A percentile compares a stretch with the other conserved stretches of the same genome.
Conservation (phyloP, 169 alveolate genomes). For the Cryptosporidium sp. region DNA sequence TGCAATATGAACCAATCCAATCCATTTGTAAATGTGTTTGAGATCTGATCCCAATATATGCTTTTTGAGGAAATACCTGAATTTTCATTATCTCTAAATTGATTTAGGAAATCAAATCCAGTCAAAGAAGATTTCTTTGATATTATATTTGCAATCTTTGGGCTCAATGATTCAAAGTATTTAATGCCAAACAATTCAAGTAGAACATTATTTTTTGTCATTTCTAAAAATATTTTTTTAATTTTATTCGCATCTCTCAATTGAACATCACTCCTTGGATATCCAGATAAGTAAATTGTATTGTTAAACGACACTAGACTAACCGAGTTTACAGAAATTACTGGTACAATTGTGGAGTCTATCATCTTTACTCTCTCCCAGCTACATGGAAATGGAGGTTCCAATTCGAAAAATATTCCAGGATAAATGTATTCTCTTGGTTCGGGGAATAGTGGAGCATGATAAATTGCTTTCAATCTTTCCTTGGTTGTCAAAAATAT, state of each 20-base stretch:
- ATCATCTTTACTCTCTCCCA: conserved; percentile 33
- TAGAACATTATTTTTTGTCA: not conserved
- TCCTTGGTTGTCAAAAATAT: conserved; percentile 4
- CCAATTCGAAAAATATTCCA: conserved; percentile 63
- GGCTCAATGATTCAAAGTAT: not conserved
- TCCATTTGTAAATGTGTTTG: conserved; percentile 53
- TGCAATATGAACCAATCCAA: conserved; percentile 43
- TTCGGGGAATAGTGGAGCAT: conserved; percentile 67
- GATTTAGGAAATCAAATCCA: conserved; percentile 9
- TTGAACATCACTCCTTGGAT: conserved; percentile 25
- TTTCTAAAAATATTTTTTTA: not conserved
- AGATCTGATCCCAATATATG: conserved; percentile 27
- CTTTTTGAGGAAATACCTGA: conserved; percentile 32
- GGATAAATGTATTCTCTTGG: conserved; percentile 48
- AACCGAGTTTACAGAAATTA: not conserved
- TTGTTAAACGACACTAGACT: not conserved
- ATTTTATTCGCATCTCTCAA: conserved; percentile 13
- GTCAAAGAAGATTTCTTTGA: conserved; percentile 19
- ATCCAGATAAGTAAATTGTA: conserved; percentile 19
- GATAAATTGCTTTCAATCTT: conserved; percentile 39
- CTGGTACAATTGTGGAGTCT: conserved; percentile 12
- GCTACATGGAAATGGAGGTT: conserved; percentile 49
- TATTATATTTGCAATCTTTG: not conserved
- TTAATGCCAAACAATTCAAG: not conserved
- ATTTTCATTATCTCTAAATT: not conserved